Evolutionary conservation across 148 eudicot genomes (phyloP).

Genomic region (Rhododendron griersonianum): DNA sequence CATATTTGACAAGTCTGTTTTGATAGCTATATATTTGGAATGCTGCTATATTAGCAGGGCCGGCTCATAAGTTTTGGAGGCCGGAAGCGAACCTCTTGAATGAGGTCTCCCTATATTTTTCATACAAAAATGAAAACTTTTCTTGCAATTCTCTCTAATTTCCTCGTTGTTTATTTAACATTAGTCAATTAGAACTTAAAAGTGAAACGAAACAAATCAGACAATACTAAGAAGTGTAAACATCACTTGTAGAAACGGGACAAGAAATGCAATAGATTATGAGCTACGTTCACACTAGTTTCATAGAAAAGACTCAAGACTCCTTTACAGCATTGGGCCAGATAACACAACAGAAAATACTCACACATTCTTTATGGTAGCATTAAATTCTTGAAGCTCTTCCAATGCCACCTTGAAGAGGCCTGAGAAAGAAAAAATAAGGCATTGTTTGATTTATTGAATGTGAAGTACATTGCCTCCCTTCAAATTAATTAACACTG

Average conservation of each 20-base stretch:
- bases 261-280: background rate
- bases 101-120: too few relatives aligned
- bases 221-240: background rate
- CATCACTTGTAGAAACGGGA: background rate
- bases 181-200: background rate
- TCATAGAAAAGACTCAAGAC: background rate
- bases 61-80: too few relatives aligned
- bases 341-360: background rate
- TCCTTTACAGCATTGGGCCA: background rate
- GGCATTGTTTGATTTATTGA: background rate
- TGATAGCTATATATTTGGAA: too few relatives aligned
- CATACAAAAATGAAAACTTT: background rate
- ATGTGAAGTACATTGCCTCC: too few relatives aligned
- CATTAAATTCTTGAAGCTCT: conserved; percentile 18
- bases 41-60: too few relatives aligned
- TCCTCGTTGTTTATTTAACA: background rate
- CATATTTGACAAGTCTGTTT: too few relatives aligned
- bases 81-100: too few relatives aligned
- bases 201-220: background rate
- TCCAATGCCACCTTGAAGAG: conserved; percentile 10
- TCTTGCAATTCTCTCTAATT: background rate
- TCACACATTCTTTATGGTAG: conserved; percentile 9
- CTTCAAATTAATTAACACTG: background rate
- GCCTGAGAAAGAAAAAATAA: conserved; percentile 16
- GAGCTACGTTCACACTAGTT: background rate